phyloP scores from a whole-genome alignment of 1,139 yeast genomes.

The Candida gigantensis region DNA sequence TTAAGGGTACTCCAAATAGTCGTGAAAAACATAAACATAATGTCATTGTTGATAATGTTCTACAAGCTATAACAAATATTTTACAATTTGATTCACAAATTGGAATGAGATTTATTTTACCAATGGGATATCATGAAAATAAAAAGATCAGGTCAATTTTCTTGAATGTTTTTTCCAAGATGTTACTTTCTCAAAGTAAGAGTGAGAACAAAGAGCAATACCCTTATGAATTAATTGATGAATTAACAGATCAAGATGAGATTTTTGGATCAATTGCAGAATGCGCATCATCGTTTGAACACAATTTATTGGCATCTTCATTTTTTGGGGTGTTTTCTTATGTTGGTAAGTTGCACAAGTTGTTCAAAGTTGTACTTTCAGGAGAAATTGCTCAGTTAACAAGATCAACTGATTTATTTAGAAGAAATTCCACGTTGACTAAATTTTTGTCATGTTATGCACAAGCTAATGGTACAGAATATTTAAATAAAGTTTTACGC shows the following conservation, averaged over 20 bases:
- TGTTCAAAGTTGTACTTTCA: conserved; percentile 57
- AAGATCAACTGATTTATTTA: conserved; percentile 68
- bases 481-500: conserved; percentile 52
- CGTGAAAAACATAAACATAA: conserved; percentile 55
- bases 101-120: conserved; percentile 75
- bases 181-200: conserved; percentile 45
- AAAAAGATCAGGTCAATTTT: conserved; percentile 67
- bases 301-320: conserved; percentile 60
- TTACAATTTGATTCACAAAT: conserved; percentile 74
- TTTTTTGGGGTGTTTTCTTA: conserved; percentile 63
- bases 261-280: conserved; percentile 59
- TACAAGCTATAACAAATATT: conserved; percentile 66
- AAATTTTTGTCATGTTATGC: conserved; percentile 73
- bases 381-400: conserved; percentile 64
- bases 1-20: conserved; percentile 25
- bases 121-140: conserved; percentile 76
- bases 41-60: conserved; percentile 63
- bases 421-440: conserved; percentile 83
- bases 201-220: conserved; percentile 26
- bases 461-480: conserved; percentile 61
- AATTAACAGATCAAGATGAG: conserved; percentile 27
- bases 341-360: conserved; percentile 51
- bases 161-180: conserved; percentile 73
- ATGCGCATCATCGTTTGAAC: conserved; percentile 58
- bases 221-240: conserved; percentile 24